Base-by-base conservation (phyloP, 2,329 filamentous ascomycete genomes). In the Myotisia sp. region DNA sequence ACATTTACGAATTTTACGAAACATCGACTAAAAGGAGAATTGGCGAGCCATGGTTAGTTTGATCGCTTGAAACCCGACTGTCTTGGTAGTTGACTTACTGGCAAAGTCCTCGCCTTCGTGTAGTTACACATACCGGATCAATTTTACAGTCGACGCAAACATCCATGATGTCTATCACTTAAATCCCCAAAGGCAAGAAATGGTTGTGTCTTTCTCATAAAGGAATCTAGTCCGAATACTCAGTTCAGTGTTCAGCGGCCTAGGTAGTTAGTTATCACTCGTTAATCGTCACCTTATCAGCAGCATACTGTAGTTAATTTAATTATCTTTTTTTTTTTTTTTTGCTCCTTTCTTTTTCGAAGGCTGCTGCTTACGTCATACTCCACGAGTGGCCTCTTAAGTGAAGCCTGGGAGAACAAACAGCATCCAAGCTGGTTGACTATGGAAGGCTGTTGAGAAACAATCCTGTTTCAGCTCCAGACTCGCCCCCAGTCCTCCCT, bases 1-100 rank as follows among this genome's bases (percentile, higher is more conserved):
- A 72, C 76, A 39, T 71, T 65, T 36, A 92, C 67, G 62, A 85
- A 94, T 47, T 71, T 70, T 38, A 69, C 63, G 59, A 87, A 94
- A 60, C 90, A 95, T 42, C 67, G 59, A 37, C 78, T 83, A 27
- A 29, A 17, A 44, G 22, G 9, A 38, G 13, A 17, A 32, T 10
- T 29, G 31, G 20, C 9, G 3, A 22, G 19, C 26, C 18, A 27
- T 19, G 14, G 13, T 28, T 30, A 24, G 14, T n/a, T 6, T 3
- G 9, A 23, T 23, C 22, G 29, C 20, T 7, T 17, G 22, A 22
- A n/a, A 19, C 29, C 29, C 29, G 12, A 12, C 12, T 6, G n/a
- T 13, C 3, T 23, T 10, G 29, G 24, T 9, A 8, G 3, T 24
- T n/a, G 7, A 33, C 36, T 23, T 40, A 45, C 43, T 36, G 30